Conservation (phyloP, 2,329 filamentous ascomycete genomes). For the Colletotrichum aenigma region DNA sequence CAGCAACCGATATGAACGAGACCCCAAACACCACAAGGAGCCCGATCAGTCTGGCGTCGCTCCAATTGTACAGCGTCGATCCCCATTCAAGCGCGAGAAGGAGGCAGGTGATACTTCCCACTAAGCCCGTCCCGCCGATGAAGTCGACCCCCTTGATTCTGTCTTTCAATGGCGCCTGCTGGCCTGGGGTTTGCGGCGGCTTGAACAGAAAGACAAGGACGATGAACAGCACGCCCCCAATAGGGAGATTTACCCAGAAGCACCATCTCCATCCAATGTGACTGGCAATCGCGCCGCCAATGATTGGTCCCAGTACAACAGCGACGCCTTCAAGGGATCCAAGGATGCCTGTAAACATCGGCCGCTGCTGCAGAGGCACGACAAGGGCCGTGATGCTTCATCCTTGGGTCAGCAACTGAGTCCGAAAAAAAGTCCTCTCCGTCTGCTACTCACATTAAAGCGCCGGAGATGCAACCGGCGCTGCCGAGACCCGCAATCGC, state of each 20-base stretch:
- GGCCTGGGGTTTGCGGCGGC: not conserved
- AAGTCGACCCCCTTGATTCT: constrained; percentile 26
- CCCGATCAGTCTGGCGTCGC: not conserved
- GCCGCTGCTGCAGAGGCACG: constrained; percentile 27
- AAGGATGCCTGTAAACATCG: constrained; percentile 42
- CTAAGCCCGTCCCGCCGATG: constrained; percentile 14
- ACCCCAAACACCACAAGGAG: not conserved
- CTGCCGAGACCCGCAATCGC: constrained; percentile 1
- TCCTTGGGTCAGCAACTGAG: constrained; percentile 30
- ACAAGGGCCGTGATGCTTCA: constrained; percentile 32
- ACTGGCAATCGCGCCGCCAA: not conserved
- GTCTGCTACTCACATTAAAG: constrained; percentile 37
- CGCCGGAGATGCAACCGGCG: constrained; percentile 32
- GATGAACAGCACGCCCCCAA: constrained; percentile 51
- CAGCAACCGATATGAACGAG: not conserved
- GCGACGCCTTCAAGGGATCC: constrained; percentile 47
- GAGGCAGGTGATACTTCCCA: constrained; percentile 35
- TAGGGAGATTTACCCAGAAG: constrained; percentile 62
- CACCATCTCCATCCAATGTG: constrained; percentile 44
- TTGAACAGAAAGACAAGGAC: constrained; percentile 51
- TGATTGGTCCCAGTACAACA: not conserved
- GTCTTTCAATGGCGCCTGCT: not conserved
- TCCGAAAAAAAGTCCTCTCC: not conserved
- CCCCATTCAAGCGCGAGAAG: constrained; percentile 49
- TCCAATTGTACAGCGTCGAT: constrained; percentile 32